Evolutionary conservation across 345 rosid genomes (phyloP).

Genomic region (Melaleuca alternifolia): DNA sequence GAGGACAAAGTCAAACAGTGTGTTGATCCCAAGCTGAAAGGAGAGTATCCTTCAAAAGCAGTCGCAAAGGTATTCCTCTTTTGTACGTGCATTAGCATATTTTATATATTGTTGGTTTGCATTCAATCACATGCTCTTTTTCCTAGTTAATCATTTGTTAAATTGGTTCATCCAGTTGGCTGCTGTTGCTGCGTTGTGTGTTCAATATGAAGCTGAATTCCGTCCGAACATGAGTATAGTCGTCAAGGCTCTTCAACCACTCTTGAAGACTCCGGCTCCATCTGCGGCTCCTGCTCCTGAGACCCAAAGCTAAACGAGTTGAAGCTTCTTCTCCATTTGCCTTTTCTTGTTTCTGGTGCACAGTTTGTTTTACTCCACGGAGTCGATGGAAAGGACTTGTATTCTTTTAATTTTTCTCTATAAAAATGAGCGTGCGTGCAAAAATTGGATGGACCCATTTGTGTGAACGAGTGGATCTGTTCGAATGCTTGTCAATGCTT

Average conservation of each 20-base stretch:
- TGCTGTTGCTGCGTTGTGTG: constrained; percentile 97
- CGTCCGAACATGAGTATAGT: constrained; percentile 98
- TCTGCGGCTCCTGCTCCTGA: constrained; percentile 12
- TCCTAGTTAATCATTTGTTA: not conserved
- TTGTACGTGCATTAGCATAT: not conserved
- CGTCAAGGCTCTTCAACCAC: constrained; percentile 98
- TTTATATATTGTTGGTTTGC: not conserved
- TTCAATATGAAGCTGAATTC: constrained; percentile 96
- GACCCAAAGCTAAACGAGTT: not conserved
- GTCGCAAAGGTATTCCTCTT: constrained; percentile 68
- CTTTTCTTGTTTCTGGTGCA: not conserved
- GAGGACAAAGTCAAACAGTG: constrained; percentile 98
- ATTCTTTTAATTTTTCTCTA: not conserved
- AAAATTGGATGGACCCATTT: not conserved
- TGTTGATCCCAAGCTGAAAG: constrained; percentile 95
- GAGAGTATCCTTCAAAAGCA: constrained; percentile 91
- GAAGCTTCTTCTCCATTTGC: not conserved
- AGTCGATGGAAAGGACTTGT: not conserved
- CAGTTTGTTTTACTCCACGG: not conserved
- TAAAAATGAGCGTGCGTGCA: not conserved
- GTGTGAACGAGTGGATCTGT: not conserved
- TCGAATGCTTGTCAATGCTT: not conserved
- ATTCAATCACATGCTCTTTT: not conserved
- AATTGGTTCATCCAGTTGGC: constrained; percentile 49
- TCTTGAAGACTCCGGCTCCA: constrained; percentile 44